A percentile compares a stretch with the other conserved stretches of the same genome.
Conservation (phyloP, 305 asterid species). For the Plantago coronopus region DNA sequence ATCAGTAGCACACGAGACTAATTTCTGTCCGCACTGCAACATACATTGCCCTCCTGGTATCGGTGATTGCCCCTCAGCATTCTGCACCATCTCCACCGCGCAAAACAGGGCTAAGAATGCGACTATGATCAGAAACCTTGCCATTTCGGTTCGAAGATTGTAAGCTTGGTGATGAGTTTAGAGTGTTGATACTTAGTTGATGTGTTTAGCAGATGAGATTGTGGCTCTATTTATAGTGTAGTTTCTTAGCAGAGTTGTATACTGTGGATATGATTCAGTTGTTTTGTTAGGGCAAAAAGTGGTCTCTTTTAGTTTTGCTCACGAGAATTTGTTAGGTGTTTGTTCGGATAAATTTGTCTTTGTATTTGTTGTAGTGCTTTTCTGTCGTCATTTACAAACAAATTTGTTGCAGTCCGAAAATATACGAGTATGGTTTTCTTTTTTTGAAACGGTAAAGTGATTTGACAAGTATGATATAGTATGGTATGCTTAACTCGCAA, state of each 20-base stretch:
- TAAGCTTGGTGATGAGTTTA: neutral
- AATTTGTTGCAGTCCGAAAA: conserved; percentile 3
- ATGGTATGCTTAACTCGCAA: no score
- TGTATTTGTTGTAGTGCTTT: conserved; percentile 4
- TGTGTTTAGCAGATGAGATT: neutral
- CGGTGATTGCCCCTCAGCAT: conserved; percentile 21
- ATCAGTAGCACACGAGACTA: conserved; percentile 14
- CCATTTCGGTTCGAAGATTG: neutral
- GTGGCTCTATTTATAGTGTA: neutral
- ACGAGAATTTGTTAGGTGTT: conserved; percentile 13
- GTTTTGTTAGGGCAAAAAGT: neutral
- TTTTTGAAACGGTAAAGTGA: no score
- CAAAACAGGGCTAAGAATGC: conserved; percentile 16
- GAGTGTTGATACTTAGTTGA: neutral
- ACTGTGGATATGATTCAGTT: neutral
- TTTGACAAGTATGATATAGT: no score
- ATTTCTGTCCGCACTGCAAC: conserved; percentile 21
- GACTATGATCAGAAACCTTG: neutral
- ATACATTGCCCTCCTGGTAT: conserved; percentile 20
- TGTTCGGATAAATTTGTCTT: conserved; percentile 1
- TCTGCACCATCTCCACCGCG: conserved; percentile 12
- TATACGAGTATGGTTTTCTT: no score
- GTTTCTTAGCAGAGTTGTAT: neutral
- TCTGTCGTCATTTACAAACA: neutral
- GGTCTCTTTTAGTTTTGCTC: conserved; percentile 1